Evolutionary conservation across 257 asterid genomes (phyloP), one percentile per base, ranked within the genome.

Genomic region (Penstemon newberryi): DNA sequence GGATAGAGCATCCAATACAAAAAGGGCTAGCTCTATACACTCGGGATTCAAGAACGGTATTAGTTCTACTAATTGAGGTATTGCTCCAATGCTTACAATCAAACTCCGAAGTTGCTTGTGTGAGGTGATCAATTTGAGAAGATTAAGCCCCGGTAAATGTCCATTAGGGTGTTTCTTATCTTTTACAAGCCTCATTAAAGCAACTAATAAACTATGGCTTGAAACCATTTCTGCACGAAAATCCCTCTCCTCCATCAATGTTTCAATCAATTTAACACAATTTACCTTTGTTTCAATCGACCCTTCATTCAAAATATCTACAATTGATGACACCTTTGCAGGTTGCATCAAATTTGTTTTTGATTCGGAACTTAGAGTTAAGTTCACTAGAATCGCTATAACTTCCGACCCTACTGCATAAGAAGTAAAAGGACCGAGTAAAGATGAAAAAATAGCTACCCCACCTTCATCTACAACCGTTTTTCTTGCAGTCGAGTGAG

Each of bases 381-480:
- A 71, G 40, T 84, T 83, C 41, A 79, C 95, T 4, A 88, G 77
- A 75, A 85, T 83, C 2, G 88, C 85, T 6, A 83, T 66, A 33
- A 83, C 87, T 62, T 85, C 86, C 15, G 81, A 85, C 6, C 95
- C 92, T 33, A 88, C 92, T 0, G 84, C 71, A 65, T 86, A 86
- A 0, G 95, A 83, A 63, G 95, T 88, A 44, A 85, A 85, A 8
- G 95, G 90, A n/a, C 95, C 90, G 9, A 88, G 84, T 19, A 88
- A 76, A 54, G 92, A 80, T 4, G 83, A 85, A 19, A 88, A 81
- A 15, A 82, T 73, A 15, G 70, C 54, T 3, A 80, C 80, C 64
- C 92, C 92, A 39, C 88, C 83, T 71, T 83, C 86, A 71, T 80
- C 85, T 8, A 79, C 81, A 60, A 85, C 84, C 0, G 87, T 75